A percentile compares a stretch with the other conserved stretches of the same genome.
phyloP scores from a whole-genome alignment of 345 rosid genomes.

The Citrus cavaleriei region DNA sequence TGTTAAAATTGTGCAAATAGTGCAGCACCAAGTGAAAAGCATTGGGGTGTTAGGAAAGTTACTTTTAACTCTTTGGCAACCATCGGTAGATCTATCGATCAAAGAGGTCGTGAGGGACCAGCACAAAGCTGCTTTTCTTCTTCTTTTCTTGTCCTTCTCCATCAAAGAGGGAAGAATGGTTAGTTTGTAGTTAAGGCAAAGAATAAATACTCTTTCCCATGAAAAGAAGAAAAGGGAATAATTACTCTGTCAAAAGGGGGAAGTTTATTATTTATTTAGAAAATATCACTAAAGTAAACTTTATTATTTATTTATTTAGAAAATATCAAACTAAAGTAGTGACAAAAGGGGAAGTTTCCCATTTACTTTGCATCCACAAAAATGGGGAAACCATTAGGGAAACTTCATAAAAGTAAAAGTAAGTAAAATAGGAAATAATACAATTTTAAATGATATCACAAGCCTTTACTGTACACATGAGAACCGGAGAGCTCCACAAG shows the following conservation, averaged over 20 bases:
- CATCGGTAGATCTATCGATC: background rate
- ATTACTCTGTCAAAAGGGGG: too few species aligned
- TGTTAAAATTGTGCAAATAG: background rate
- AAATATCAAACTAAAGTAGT: background rate
- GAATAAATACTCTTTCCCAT: background rate
- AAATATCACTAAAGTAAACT: background rate
- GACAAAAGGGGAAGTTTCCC: constrained; percentile 2
- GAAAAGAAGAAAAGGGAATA: too few species aligned
- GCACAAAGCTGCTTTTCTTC: background rate
- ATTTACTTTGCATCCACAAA: background rate
- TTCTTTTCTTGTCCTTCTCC: too few species aligned
- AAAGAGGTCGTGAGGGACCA: background rate
- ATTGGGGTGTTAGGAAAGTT: background rate
- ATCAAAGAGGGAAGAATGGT: background rate
- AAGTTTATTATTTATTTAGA: too few species aligned
- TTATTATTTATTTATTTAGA: too few species aligned
- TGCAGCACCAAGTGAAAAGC: background rate
- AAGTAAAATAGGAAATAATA: background rate
- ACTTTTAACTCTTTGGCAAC: too few species aligned
- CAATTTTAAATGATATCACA: too few species aligned
- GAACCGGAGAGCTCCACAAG: background rate
- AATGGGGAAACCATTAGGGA: background rate
- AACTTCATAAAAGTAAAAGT: background rate
- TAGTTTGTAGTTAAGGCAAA: background rate
- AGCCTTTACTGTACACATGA: background rate